A percentile compares a stretch with the other conserved stretches of the same genome.
These are phyloP conservation scores for Xerocomellus amylosporus DNA, from an alignment of 768 basidiomycete species.

Conservation along the genomic window DNA sequence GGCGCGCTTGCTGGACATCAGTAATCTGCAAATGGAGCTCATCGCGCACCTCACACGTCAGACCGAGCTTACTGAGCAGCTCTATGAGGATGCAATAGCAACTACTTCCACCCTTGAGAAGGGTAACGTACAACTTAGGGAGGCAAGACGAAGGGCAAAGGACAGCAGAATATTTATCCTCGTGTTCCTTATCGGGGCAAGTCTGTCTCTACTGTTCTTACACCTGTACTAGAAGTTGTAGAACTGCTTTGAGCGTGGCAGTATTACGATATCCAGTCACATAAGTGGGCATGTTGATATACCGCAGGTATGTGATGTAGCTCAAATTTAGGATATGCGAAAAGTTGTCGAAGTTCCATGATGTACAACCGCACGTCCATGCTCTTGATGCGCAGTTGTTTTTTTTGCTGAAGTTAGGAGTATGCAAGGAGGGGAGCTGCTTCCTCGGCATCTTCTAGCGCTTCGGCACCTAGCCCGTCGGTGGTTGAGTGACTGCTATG, in stretches of 20 bases:
- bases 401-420: background rate
- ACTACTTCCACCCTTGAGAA: constrained; percentile 83
- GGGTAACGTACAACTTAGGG: constrained; percentile 86
- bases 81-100: constrained; percentile 92
- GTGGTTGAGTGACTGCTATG: constrained; percentile 46
- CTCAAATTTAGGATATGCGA: background rate
- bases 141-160: constrained; percentile 82
- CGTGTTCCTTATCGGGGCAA: constrained; percentile 89
- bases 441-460: constrained; percentile 58
- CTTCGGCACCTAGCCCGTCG: constrained; percentile 57
- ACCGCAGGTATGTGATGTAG: background rate
- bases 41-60: constrained; percentile 84
- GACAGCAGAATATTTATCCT: constrained; percentile 89
- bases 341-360: background rate
- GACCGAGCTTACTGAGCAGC: constrained; percentile 87
- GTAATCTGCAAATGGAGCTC: constrained; percentile 88
- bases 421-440: constrained; percentile 48
- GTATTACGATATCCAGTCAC: constrained; percentile 5
- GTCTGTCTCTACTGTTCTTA: constrained; percentile 86
- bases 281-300: background rate
- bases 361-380: background rate
- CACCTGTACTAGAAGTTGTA: constrained; percentile 71
- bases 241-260: constrained; percentile 1
- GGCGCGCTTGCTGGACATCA: constrained; percentile 87
- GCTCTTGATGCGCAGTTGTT: background rate